These are phyloP conservation scores for Sporobolomyces pararoseus DNA, from an alignment of 768 basidiomycete genomes.

Conservation along the genomic window DNA sequence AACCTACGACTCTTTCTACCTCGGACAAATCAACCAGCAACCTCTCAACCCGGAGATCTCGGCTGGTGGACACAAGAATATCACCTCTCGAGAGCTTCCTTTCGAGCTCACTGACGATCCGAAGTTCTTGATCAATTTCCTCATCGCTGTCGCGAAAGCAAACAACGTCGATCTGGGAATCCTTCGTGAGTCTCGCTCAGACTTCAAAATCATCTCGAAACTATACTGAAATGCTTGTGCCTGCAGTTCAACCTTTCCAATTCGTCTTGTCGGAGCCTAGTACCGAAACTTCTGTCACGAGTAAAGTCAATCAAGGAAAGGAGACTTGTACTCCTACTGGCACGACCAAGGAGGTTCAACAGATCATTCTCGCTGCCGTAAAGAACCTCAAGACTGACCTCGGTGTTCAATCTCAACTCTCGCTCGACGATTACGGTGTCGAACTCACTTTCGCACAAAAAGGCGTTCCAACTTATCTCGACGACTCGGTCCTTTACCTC, in stretches of 20 bases:
- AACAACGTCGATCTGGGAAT: conserved; percentile 60
- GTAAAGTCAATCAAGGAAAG: conserved; percentile 52
- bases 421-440: conserved; percentile 64
- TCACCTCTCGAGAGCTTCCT: conserved; percentile 55
- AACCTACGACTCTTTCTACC: conserved; percentile 57
- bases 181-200: conserved; percentile 27
- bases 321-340: conserved; percentile 61
- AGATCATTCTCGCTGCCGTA: conserved; percentile 62
- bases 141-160: conserved; percentile 56
- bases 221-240: conserved; percentile 22
- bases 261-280: conserved; percentile 15
- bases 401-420: conserved; percentile 56
- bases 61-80: conserved; percentile 59
- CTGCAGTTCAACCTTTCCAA: conserved; percentile 15
- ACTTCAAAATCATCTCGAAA: conserved; percentile 50
- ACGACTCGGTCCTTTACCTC: conserved; percentile 62
- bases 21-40: conserved; percentile 52
- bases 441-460: conserved; percentile 61
- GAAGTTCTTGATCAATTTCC: conserved; percentile 58
- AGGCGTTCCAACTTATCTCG: conserved; percentile 61
- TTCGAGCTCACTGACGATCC: conserved; percentile 66
- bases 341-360: conserved; percentile 58
- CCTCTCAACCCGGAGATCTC: conserved; percentile 55
- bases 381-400: conserved; percentile 58
- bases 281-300: conserved; percentile 53